Evolutionary conservation across 305 asterid species (phyloP).

Genomic region (Fraxinus ornus): DNA sequence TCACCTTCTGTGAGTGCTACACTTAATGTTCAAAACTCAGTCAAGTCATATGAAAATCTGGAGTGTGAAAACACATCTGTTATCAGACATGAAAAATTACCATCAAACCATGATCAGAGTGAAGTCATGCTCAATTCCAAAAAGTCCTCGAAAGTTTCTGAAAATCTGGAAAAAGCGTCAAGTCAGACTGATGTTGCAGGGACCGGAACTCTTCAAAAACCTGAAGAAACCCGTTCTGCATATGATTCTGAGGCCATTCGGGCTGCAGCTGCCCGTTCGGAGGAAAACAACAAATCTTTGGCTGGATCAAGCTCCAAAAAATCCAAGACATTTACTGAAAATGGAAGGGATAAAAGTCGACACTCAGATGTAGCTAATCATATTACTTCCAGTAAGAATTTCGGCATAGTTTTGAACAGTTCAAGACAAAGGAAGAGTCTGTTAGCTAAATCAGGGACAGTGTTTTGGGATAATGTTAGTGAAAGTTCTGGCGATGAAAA

Average conservation of each 20-base stretch:
- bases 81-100: conserved; percentile 19
- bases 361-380: conserved; percentile 27
- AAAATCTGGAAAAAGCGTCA: conserved; percentile 26
- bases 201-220: conserved; percentile 25
- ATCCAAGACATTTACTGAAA: conserved; percentile 29
- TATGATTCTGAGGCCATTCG: conserved; percentile 16
- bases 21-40: conserved; percentile 29
- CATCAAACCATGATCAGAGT: conserved; percentile 21
- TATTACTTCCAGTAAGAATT: conserved; percentile 14
- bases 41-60: conserved; percentile 28
- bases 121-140: conserved; percentile 19
- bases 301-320: conserved; percentile 36
- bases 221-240: conserved; percentile 23
- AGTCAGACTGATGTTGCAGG: conserved; percentile 27
- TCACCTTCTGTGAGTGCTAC: conserved; percentile 31
- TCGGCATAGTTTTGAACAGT: conserved; percentile 22
- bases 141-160: conserved; percentile 20
- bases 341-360: conserved; percentile 23
- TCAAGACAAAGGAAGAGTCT: conserved; percentile 40
- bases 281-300: conserved; percentile 32
- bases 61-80: conserved; percentile 26
- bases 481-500: conserved; percentile 60
- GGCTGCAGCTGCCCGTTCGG: conserved; percentile 23
- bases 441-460: conserved; percentile 37
- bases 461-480: conserved; percentile 43